Conservation (phyloP, 805 yeast species). For the Cyberlindnera maritima region DNA sequence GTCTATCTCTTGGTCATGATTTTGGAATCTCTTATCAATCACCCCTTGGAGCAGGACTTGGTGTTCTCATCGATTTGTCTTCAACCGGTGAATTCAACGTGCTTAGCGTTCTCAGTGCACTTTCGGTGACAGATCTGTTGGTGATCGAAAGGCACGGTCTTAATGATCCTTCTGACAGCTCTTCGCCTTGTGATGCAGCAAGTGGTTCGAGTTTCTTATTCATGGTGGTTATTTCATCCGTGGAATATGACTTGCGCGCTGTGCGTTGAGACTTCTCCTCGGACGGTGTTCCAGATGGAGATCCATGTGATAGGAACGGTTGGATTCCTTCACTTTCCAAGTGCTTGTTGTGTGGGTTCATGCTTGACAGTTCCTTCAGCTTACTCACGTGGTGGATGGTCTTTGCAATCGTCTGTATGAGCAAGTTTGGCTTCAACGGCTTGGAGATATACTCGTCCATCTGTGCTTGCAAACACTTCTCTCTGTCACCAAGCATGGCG, state of each 20-base stretch:
- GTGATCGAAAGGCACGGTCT: conserved; percentile 9
- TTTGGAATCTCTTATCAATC: neutral
- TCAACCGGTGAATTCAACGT: conserved; percentile 11
- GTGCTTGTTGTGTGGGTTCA: conserved; percentile 25
- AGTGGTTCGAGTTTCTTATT: neutral
- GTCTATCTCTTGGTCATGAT: neutral
- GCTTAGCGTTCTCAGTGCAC: conserved; percentile 14
- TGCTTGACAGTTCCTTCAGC: conserved; percentile 42
- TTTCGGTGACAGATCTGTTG: conserved; percentile 16
- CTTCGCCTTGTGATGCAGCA: neutral
- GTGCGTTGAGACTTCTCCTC: conserved; percentile 3
- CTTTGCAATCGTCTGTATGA: conserved; percentile 81
- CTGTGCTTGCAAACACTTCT: conserved; percentile 79
- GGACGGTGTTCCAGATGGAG: conserved; percentile 7
- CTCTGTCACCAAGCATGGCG: conserved; percentile 93
- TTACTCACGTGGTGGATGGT: conserved; percentile 72
- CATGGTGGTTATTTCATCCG: conserved; percentile 11
- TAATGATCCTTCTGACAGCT: neutral
- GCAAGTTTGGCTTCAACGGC: conserved; percentile 78
- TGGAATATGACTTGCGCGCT: conserved; percentile 10
- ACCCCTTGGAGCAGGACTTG: neutral
- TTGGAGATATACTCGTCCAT: conserved; percentile 91
- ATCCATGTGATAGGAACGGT: conserved; percentile 9
- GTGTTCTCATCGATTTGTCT: neutral
- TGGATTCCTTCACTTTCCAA: conserved; percentile 18